Evolutionary conservation across 202 grass and related monocot genomes (phyloP), one percentile per base, ranked within the genome.

Genomic region (Bolboschoenoplectus hybrid): DNA sequence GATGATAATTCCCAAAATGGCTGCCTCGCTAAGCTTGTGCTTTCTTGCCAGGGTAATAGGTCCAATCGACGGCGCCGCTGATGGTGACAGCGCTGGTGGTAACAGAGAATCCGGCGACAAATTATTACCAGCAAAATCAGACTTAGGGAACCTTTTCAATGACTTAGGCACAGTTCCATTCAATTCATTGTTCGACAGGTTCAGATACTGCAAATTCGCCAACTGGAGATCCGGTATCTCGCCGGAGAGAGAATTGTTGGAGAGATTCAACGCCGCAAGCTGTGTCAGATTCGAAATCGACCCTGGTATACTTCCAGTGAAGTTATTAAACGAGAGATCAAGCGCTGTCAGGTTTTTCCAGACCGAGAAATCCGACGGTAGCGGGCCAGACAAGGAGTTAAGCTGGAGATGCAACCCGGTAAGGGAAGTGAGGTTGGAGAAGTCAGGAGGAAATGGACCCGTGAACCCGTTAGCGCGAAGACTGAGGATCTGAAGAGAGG

Each of bases 291-390:
- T 91, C 41, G 88, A 85, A 5, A 99, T 69, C 49, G 83, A 71
- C 2, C 1, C 70, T 1, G 93, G 91, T 2, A 98, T 9, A 6
- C 7, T 72, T 0, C 91, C 96, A 44, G 67, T 44, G 86, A 98
- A 98, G 74, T 17, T 49, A 40, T 98, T 98, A 43, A 90, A 99
- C 13, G 97, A 99, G 74, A 99, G 92, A 85, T 99, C 92, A 80
- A 99, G 89, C 58, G 36, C 88, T 57, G 90, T 91, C 0, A 99
- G 88, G 35, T 40, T 71, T 0, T 17, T 56, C 3, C 93, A 90
- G 0, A n/a, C 0, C 0, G 65, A 85, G 76, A 98, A 79, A 0
- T 69, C 67, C 0, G 12, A 1, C 0, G 93, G 93, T 7, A 98
- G 12, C 2, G 82, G 53, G 36, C 97, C 93, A 40, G 90, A 87